Percentiles rank a stretch among this genome's conserved stretches.
phyloP scores from a whole-genome alignment of 164 flowering plant genomes.

The Chimonanthus praecox region DNA sequence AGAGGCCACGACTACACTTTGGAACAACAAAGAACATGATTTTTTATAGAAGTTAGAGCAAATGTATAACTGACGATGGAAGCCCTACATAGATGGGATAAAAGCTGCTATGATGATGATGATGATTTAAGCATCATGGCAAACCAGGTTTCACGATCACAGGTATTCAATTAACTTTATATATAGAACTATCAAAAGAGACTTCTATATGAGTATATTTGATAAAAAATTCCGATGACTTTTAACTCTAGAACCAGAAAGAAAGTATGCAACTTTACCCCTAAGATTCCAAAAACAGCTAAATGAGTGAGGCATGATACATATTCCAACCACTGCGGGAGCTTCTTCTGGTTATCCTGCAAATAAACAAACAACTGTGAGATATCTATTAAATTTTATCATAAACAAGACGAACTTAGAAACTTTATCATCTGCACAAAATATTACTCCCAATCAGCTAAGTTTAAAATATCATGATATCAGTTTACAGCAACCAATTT shows the following conservation, averaged over 20 bases:
- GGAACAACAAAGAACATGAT: no score
- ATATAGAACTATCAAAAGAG: no score
- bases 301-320: conserved; percentile 23
- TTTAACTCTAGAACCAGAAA: neutral
- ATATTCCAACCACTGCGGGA: conserved; percentile 46
- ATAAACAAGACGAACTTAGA: neutral
- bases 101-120: no score
- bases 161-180: no score
- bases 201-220: no score
- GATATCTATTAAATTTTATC: neutral
- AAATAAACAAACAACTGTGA: neutral
- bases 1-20: no score
- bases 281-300: conserved; percentile 76
- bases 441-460: neutral
- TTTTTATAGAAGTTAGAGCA: no score
- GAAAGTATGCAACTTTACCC: conserved; percentile 40
- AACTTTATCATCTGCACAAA: neutral
- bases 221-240: neutral
- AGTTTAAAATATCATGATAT: no score
- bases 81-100: no score
- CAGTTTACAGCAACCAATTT: neutral
- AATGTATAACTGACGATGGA: no score
- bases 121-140: no score
- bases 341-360: conserved; percentile 7
- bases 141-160: no score